Evolutionary conservation across 192 early-diverging fungal genomes (phyloP).

Genomic region (Phlyctochytrium bullatum): DNA sequence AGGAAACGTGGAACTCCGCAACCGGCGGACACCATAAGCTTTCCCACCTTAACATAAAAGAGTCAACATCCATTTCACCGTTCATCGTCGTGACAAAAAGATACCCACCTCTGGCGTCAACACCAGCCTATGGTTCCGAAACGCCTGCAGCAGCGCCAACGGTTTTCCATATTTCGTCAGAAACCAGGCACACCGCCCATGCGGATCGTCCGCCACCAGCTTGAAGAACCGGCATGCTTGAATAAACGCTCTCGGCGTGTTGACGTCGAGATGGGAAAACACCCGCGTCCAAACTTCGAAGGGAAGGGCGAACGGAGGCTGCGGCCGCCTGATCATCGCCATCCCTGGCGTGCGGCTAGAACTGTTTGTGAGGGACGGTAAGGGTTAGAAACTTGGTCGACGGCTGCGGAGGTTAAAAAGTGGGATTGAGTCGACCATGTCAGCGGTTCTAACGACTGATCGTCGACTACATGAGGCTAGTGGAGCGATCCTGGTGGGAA

Average conservation of each 20-base stretch:
- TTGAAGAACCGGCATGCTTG: constrained; percentile 22
- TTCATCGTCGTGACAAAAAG: background rate
- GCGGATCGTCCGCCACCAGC: constrained; percentile 33
- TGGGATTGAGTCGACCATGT: too few species aligned
- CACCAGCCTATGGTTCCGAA: constrained; percentile 25
- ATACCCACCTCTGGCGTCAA: constrained; percentile 21
- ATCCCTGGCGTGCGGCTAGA: too few species aligned
- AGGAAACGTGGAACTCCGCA: constrained; percentile 36
- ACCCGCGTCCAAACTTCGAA: constrained; percentile 33
- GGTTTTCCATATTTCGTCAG: constrained; percentile 25
- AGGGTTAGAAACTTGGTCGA: too few species aligned
- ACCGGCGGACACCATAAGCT: constrained; percentile 23
- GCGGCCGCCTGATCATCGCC: constrained; percentile 3
- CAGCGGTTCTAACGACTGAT: too few species aligned
- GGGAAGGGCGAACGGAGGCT: constrained; percentile 15
- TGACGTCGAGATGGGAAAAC: constrained; percentile 30
- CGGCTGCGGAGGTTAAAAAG: too few species aligned
- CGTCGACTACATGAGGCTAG: too few species aligned
- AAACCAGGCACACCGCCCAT: constrained; percentile 27
- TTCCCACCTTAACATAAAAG: constrained; percentile 19
- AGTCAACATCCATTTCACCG: background rate
- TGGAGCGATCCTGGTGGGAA: too few species aligned
- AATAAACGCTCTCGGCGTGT: constrained; percentile 19
- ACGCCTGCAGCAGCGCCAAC: constrained; percentile 34
- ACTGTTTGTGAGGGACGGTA: too few species aligned